phyloP scores from a whole-genome alignment of 495 filamentous ascomycete species.

The Penicillium maclennaniae region DNA sequence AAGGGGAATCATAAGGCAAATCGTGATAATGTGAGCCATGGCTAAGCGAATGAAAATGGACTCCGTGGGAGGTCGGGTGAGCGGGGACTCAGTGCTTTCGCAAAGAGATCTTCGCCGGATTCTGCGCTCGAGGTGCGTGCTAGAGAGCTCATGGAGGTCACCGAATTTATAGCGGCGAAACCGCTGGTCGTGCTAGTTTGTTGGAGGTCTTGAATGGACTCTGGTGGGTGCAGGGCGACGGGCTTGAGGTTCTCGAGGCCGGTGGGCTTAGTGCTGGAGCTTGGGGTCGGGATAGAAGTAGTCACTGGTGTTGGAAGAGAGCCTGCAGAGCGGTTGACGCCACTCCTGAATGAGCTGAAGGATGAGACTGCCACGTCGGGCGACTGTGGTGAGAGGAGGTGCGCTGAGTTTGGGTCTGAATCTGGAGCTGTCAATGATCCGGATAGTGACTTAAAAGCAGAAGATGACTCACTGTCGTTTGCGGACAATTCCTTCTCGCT shows the following conservation, averaged over 20 bases:
- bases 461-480: conserved; percentile 39
- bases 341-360: conserved; percentile 54
- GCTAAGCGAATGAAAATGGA: conserved; percentile 56
- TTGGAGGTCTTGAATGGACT: conserved; percentile 40
- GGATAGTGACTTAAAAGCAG: background rate
- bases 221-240: conserved; percentile 40
- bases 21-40: conserved; percentile 7
- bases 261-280: conserved; percentile 2
- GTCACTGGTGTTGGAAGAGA: conserved; percentile 30
- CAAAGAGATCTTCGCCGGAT: conserved; percentile 72
- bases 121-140: conserved; percentile 35
- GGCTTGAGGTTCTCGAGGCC: conserved; percentile 19
- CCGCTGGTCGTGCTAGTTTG: conserved; percentile 28
- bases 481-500: conserved; percentile 55
- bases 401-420: conserved; percentile 7
- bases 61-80: conserved; percentile 75
- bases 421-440: background rate
- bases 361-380: conserved; percentile 65
- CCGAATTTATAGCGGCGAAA: conserved; percentile 36
- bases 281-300: conserved; percentile 22
- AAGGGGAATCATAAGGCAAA: conserved; percentile 31
- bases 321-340: conserved; percentile 15
- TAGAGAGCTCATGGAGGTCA: conserved; percentile 30
- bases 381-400: conserved; percentile 57
- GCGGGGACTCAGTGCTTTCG: conserved; percentile 73